Evolutionary conservation across 768 basidiomycete genomes (phyloP).

Genomic region (Hypsizygus marmoreus): DNA sequence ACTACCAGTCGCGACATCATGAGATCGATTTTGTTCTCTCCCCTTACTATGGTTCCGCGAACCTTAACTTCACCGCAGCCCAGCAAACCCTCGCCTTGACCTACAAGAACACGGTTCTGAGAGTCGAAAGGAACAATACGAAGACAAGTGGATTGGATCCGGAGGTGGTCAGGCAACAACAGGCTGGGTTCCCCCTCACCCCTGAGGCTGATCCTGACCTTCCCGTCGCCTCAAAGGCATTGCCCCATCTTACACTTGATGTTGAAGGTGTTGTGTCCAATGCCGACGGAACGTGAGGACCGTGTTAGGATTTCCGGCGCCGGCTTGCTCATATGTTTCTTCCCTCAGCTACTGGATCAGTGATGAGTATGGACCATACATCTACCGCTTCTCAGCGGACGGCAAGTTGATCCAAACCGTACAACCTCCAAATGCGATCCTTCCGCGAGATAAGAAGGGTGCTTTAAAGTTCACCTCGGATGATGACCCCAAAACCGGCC

Average conservation of each 20-base stretch:
- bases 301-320: background rate
- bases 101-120: conserved; percentile 52
- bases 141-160: conserved; percentile 63
- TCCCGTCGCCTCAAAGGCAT: conserved; percentile 43
- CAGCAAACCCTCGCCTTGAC: conserved; percentile 52
- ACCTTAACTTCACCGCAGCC: conserved; percentile 50
- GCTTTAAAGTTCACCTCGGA: conserved; percentile 54
- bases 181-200: conserved; percentile 28
- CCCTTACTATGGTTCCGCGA: conserved; percentile 50
- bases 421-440: conserved; percentile 56
- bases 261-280: conserved; percentile 61
- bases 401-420: conserved; percentile 58
- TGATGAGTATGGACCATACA: conserved; percentile 72
- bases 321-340: too few species aligned
- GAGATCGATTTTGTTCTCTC: conserved; percentile 56
- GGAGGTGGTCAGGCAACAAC: conserved; percentile 44
- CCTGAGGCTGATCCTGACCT: conserved; percentile 43
- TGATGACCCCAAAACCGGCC: conserved; percentile 50
- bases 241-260: conserved; percentile 54
- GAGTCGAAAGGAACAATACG: conserved; percentile 45
- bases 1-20: conserved; percentile 65
- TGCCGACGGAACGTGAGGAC: conserved; percentile 55
- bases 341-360: conserved; percentile 58
- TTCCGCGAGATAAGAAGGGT: conserved; percentile 47
- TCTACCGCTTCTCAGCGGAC: conserved; percentile 51